Base-by-base conservation (phyloP, 2,329 filamentous ascomycete species). In the Ophiocordyceps sinensis region DNA sequence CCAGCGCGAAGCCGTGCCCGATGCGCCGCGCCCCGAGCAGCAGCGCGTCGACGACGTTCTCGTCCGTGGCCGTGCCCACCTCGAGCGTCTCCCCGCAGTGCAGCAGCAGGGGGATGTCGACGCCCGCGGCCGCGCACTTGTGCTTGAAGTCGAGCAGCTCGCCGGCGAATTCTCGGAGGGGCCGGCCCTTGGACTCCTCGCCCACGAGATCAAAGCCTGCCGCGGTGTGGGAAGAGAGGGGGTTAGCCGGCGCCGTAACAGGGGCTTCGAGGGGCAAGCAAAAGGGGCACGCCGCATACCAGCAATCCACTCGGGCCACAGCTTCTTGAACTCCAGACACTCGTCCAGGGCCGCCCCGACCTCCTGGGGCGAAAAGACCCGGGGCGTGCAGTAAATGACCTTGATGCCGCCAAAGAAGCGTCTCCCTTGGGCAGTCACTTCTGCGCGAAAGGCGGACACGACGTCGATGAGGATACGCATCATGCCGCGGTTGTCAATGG, bases 71-170 rank as follows among this genome's bases (percentile, higher is more conserved):
- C 21, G 68, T 70, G 31, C 79, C 81, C 9, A 72, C 68, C 28
- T 84, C 77, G 5, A 84, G 65, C 1, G 82, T 84, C 61, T 87
- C 82, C 21, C 82, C 82, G 47, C 82, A 85, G 59, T 87, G 82
- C 51, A 86, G 83, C 32, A 86, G 63, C 51, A 85, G 84, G 0
- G 82, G 82, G 3, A 86, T 81, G 0, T 76, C 66, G 4, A 81
- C 44, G 0, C 53, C 50, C 1, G 64, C 54, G 1, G 48, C 43
- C 6, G 59, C 51, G 58, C 79, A 84, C 1, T 65, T 59, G 28
- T 63, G 50, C 40, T 67, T 61, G 51, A 83, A 82, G 1, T 64
- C 62, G 3, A 78, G 58, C 7, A 85, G 66, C 45, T 79, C 65
- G 0, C 57, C 50, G 0, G 73, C 58, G 42, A 75, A 77, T 40